phyloP scores from a whole-genome alignment of 371 early-diverging fungal species.

The Parasitella parasitica region DNA sequence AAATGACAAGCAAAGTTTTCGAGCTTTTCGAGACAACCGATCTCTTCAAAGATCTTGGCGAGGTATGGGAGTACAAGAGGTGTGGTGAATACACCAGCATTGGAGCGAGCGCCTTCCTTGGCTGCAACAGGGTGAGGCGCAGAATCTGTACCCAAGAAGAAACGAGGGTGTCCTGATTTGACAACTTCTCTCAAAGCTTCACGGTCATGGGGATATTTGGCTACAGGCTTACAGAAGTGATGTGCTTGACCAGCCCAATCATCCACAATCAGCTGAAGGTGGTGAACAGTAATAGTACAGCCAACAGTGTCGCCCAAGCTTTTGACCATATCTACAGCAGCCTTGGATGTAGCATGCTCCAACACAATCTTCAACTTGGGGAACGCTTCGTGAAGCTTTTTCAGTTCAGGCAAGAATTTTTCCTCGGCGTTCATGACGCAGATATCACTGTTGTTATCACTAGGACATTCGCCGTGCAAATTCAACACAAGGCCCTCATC shows the following conservation, averaged over 20 bases:
- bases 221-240: constrained; percentile 98
- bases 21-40: constrained; percentile 79
- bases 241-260: constrained; percentile 97
- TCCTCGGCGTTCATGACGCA: constrained; percentile 97
- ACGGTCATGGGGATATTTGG: constrained; percentile 93
- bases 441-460: constrained; percentile 78
- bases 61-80: constrained; percentile 84
- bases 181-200: constrained; percentile 88
- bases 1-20: constrained; percentile 81
- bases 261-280: constrained; percentile 87
- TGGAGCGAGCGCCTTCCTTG: constrained; percentile 83
- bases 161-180: constrained; percentile 80
- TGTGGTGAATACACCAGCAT: constrained; percentile 93
- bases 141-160: constrained; percentile 97
- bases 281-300: constrained; percentile 95
- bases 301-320: constrained; percentile 89
- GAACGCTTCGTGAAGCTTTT: constrained; percentile 83
- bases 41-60: constrained; percentile 85
- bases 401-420: constrained; percentile 82
- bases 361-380: constrained; percentile 93
- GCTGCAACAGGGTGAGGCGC: constrained; percentile 91
- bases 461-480: constrained; percentile 95
- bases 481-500: constrained; percentile 91
- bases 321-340: constrained; percentile 92
- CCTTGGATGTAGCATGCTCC: constrained; percentile 95